Base-by-base conservation (phyloP, 768 basidiomycete genomes). In the Pleurotus eryngii region DNA sequence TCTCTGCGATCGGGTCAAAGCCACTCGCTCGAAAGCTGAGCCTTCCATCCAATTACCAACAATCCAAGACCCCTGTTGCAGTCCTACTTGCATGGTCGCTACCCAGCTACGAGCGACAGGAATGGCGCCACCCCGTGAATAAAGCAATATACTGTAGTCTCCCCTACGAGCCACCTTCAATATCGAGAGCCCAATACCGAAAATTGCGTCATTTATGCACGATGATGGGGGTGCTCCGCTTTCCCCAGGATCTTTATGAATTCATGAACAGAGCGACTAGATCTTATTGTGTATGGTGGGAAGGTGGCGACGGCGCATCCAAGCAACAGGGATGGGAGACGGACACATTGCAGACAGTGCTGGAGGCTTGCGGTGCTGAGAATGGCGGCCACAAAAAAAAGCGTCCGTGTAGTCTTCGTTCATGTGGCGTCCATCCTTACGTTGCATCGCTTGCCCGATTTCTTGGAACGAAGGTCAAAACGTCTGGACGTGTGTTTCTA, bases 331-430 rank as follows among this genome's bases (percentile, higher is more conserved):
- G 73, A 15, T 50, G 77, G 46, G 84, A 86, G 60, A 79, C 78
- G 7, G 20, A 51, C 4, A 58, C 74, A 26, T 76, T 89, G 9
- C 64, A 69, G 11, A 62, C 64, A 1, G 68, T 87, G 17, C 64
- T 89, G 56, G 68, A 74, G 26, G 70, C 75, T 51, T 79, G 73
- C 57, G 65, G 71, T 20, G 80, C 81, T 11, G 67, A 66, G 45
- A 58, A 70, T 57, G 74, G 71, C 15, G 71, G 73, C 9, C 58
- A 67, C 58, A 73, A 76, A 40, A 67, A 67, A 68, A 20, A 76
- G 79, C 48, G 71, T 73, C 20, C 68, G 82, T 9, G 69, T 83
- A 20, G 64, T 90, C n/a, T 91, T 90, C 58, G 76, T 89, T 20
- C 86, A 90, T 65, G 77, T 83, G 14, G 81, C 81, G 17, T 76